Evolutionary conservation across 2,329 filamentous ascomycete species (phyloP).

Genomic region (Fusarium luffae): DNA sequence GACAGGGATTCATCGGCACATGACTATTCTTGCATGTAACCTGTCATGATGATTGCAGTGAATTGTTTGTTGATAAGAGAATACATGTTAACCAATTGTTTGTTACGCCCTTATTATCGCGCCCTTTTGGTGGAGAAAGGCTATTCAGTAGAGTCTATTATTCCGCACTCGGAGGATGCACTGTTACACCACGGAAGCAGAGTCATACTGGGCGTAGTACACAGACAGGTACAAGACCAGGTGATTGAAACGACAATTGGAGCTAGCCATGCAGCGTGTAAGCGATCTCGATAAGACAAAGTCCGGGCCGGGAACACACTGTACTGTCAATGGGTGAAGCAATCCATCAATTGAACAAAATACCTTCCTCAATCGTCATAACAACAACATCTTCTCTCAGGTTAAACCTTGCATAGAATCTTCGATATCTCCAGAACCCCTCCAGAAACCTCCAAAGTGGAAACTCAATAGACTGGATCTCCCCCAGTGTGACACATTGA

Average conservation of each 20-base stretch:
- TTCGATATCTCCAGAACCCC: neutral
- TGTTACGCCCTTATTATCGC: neutral
- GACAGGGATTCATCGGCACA: constrained; percentile 18
- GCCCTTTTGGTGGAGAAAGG: constrained; percentile 25
- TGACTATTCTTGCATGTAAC: constrained; percentile 17
- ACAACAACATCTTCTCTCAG: too few relatives aligned
- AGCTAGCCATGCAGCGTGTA: constrained; percentile 25
- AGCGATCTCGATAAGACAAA: constrained; percentile 32
- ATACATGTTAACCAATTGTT: neutral
- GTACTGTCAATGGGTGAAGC: neutral
- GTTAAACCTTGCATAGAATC: neutral
- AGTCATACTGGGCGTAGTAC: neutral
- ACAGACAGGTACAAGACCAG: neutral
- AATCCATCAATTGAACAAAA: neutral
- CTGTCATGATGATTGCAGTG: neutral
- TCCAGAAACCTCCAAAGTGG: neutral
- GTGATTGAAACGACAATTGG: neutral
- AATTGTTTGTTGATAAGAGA: constrained; percentile 4
- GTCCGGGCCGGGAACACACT: neutral
- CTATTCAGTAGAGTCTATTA: neutral
- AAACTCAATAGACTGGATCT: neutral
- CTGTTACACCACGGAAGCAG: neutral
- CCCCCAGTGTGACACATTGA: constrained; percentile 14
- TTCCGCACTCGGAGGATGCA: constrained; percentile 22
- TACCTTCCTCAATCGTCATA: too few relatives aligned